Conservation (phyloP, 139 green algal genomes). For the Picochlorum costavermella region DNA sequence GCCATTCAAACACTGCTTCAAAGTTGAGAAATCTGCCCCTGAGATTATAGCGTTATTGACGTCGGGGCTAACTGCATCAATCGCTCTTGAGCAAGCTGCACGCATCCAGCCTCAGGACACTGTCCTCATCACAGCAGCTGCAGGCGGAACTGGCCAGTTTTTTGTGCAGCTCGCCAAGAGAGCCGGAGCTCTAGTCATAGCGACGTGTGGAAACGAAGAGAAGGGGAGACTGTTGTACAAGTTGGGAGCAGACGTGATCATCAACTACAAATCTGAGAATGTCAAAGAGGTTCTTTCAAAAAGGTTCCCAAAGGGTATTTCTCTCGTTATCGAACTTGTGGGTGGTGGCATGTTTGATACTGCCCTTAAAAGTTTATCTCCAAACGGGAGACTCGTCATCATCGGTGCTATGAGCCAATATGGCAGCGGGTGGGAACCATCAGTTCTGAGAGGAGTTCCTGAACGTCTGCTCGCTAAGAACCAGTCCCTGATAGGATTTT, state of each 20-base stretch:
- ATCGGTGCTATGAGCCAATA: conserved; percentile 68
- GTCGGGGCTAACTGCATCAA: conserved; percentile 78
- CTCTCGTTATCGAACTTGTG: conserved; percentile 63
- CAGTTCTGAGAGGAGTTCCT: conserved; percentile 36
- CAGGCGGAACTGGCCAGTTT: conserved; percentile 86
- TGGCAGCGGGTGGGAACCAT: conserved; percentile 23
- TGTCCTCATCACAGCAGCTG: conserved; percentile 89
- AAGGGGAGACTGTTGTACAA: conserved; percentile 67
- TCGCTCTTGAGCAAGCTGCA: conserved; percentile 51
- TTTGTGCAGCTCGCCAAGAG: conserved; percentile 86
- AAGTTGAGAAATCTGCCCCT: conserved; percentile 32
- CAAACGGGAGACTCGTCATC: conserved; percentile 53
- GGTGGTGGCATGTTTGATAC: conserved; percentile 68
- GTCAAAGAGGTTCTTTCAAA: conserved; percentile 43
- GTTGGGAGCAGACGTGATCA: conserved; percentile 72
- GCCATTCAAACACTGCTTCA: conserved; percentile 29
- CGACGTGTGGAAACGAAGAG: conserved; percentile 60
- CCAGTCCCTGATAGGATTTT: conserved; percentile 63
- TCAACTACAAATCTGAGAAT: conserved; percentile 70
- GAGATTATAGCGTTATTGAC: conserved; percentile 75
- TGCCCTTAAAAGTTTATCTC: conserved; percentile 50
- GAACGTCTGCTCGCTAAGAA: conserved; percentile 77
- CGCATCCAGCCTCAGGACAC: conserved; percentile 46
- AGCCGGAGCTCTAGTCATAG: conserved; percentile 76
- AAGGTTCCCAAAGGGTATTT: conserved; percentile 50